Evolutionary conservation across 495 filamentous ascomycete species (phyloP).

Genomic region (Neurospora intermedia): DNA sequence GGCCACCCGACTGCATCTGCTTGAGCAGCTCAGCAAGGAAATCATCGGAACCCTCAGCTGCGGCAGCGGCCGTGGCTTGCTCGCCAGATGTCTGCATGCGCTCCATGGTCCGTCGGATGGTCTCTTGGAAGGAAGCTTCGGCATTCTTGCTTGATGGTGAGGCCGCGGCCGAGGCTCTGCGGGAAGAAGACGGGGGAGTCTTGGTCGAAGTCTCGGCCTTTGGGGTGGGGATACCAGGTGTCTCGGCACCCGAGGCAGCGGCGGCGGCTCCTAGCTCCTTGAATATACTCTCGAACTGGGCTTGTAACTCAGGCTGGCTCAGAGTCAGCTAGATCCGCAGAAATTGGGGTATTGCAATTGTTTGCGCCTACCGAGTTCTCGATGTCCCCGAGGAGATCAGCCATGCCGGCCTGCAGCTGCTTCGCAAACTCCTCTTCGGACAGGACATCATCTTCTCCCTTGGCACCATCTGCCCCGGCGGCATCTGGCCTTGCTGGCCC

Average conservation of each 20-base stretch:
- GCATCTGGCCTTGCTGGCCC: conserved; percentile 29
- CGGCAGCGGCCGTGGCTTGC: conserved; percentile 67
- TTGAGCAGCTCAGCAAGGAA: conserved; percentile 78
- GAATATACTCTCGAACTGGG: conserved; percentile 78
- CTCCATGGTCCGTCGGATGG: conserved; percentile 83
- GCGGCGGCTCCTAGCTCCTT: conserved; percentile 56
- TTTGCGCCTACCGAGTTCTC: conserved; percentile 41
- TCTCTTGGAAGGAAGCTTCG: conserved; percentile 73
- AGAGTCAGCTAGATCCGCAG: conserved; percentile 3
- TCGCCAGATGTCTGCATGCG: conserved; percentile 83
- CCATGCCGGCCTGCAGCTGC: conserved; percentile 80
- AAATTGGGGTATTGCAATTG: not conserved
- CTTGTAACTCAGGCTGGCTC: conserved; percentile 61
- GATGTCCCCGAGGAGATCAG: conserved; percentile 62
- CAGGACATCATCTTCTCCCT: conserved; percentile 22
- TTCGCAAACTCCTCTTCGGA: conserved; percentile 69
- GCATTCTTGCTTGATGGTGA: conserved; percentile 6
- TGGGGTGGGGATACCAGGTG: conserved; percentile 5
- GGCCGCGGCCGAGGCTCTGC: conserved; percentile 4
- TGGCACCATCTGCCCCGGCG: conserved; percentile 5
- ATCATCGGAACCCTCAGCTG: conserved; percentile 61
- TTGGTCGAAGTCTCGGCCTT: not conserved
- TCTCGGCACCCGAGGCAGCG: conserved; percentile 12
- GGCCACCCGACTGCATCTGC: conserved; percentile 53
- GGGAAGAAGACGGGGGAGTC: not conserved